These are phyloP conservation scores for Sugiyamaella grinbergsii DNA, from an alignment of 1,139 yeast species.

Conservation along the genomic window DNA sequence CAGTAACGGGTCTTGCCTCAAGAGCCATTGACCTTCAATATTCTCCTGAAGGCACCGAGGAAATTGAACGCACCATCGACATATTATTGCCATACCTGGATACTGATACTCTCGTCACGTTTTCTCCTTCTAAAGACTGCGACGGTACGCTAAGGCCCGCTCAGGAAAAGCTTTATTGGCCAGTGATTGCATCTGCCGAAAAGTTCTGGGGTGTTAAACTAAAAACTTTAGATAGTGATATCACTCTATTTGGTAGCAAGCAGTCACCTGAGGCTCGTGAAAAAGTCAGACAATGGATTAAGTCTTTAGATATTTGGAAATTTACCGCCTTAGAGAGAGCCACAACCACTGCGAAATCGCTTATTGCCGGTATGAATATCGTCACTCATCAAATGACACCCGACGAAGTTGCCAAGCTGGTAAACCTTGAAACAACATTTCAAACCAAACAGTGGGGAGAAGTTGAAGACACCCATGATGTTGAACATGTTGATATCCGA, in stretches of 20 bases:
- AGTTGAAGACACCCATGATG: constrained; percentile 98
- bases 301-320: constrained; percentile 66
- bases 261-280: constrained; percentile 63
- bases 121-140: constrained; percentile 79
- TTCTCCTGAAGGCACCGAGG: constrained; percentile 32
- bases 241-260: constrained; percentile 77
- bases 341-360: constrained; percentile 80
- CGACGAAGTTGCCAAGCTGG: constrained; percentile 75
- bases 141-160: constrained; percentile 76
- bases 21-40: constrained; percentile 67
- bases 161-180: constrained; percentile 76
- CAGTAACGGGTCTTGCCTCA: constrained; percentile 83
- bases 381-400: constrained; percentile 47
- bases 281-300: constrained; percentile 68
- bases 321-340: constrained; percentile 88
- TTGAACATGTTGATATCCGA: constrained; percentile 83
- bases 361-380: constrained; percentile 61
- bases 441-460: constrained; percentile 97
- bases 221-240: constrained; percentile 74
- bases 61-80: constrained; percentile 35
- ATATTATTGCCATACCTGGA: constrained; percentile 75
- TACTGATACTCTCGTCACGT: constrained; percentile 87
- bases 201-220: constrained; percentile 57
- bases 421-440: constrained; percentile 76
- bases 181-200: constrained; percentile 70